A percentile compares a stretch with the other conserved stretches of the same genome.
These are phyloP conservation scores for Scedosporium minutisporum DNA, from an alignment of 2,329 filamentous ascomycete genomes.

Conservation along the genomic window DNA sequence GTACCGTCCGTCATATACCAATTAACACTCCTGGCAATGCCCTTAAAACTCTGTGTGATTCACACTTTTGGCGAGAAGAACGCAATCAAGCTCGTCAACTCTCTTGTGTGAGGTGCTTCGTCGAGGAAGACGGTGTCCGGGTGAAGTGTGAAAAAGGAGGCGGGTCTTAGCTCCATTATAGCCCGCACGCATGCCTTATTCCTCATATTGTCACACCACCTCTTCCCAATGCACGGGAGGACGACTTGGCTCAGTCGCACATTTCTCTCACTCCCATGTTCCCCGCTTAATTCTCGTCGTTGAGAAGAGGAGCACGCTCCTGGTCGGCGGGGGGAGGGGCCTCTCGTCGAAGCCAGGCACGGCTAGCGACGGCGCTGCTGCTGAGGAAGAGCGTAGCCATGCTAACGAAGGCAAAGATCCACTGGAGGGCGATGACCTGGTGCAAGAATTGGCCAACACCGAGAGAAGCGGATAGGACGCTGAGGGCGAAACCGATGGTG, in stretches of 20 bases:
- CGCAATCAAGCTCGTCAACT: slow-evolving; percentile 35
- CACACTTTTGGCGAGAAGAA: slow-evolving; percentile 24
- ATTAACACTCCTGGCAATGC: no score
- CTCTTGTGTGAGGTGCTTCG: slow-evolving; percentile 45
- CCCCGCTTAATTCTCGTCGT: slow-evolving; percentile 25
- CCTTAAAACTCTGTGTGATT: no score
- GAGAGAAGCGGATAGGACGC: slow-evolving; percentile 62
- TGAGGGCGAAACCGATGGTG: slow-evolving; percentile 71
- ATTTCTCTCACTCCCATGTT: neutral
- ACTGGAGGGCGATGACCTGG: slow-evolving; percentile 71
- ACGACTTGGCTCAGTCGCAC: neutral
- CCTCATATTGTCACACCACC: neutral
- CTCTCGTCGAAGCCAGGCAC: slow-evolving; percentile 40
- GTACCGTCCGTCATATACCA: no score
- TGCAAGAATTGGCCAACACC: slow-evolving; percentile 68
- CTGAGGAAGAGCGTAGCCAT: slow-evolving; percentile 64
- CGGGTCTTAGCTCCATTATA: no score
- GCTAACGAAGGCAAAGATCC: slow-evolving; percentile 85
- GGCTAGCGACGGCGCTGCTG: slow-evolving; percentile 55
- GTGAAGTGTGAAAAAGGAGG: slow-evolving; percentile 44
- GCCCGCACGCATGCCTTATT: no score
- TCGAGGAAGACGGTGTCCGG: slow-evolving; percentile 82
- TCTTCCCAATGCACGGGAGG: neutral
- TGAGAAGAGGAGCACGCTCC: slow-evolving; percentile 53
- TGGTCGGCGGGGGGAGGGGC: slow-evolving; percentile 29